Conservation (phyloP, 192 early-diverging fungal species). For the Backusella sp. region DNA sequence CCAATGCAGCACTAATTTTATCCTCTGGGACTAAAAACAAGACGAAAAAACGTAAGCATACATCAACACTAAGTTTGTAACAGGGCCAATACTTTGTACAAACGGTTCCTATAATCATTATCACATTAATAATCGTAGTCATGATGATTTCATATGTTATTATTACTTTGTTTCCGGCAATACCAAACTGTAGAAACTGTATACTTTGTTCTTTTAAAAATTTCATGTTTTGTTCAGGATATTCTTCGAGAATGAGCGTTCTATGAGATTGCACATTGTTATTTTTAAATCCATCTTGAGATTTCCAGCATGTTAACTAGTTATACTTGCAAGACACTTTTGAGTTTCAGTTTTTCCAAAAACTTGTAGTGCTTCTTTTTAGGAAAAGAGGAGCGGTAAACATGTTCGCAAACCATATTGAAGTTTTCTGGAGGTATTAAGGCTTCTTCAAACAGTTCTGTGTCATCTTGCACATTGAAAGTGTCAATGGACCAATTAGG, state of each 20-base stretch:
- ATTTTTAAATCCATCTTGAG: neutral
- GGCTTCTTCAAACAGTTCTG: constrained; percentile 49
- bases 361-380: constrained; percentile 92
- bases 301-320: neutral
- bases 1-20: constrained; percentile 56
- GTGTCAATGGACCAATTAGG: constrained; percentile 29
- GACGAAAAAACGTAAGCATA: neutral
- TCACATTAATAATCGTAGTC: neutral
- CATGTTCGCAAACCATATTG: constrained; percentile 89
- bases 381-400: constrained; percentile 95
- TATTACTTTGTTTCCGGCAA: constrained; percentile 89
- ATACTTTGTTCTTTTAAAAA: constrained; percentile 82
- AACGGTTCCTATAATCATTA: constrained; percentile 50
- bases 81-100: constrained; percentile 54
- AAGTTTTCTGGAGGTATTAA: constrained; percentile 93
- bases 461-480: constrained; percentile 38
- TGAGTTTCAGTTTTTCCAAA: constrained; percentile 81
- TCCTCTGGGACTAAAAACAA: constrained; percentile 55
- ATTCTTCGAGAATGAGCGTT: constrained; percentile 91
- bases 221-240: constrained; percentile 83
- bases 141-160: neutral
- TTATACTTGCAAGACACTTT: constrained; percentile 76
- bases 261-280: constrained; percentile 34
- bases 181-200: constrained; percentile 81
- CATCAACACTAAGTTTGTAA: neutral